Base-by-base conservation (phyloP, 2,329 filamentous ascomycete species). In the Nannizzia gypsea region DNA sequence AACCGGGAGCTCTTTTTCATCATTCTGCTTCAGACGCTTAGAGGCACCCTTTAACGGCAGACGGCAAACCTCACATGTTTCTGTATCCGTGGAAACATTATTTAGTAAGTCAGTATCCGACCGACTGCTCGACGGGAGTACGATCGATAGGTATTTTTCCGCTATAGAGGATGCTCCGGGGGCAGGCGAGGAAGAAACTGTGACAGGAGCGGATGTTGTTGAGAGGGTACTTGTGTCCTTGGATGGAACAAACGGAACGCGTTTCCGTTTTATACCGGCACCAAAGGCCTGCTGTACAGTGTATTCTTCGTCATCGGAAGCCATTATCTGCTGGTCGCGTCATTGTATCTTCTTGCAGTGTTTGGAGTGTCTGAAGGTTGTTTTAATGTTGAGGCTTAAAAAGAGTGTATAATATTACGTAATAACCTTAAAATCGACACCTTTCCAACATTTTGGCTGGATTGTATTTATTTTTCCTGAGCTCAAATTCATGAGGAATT, bases 231-330 rank as follows among this genome's bases (percentile, higher is more conserved):
- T 64, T 63, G 71, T 63, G 64, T 76, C 62, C 60, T 74, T 73
- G 20, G 81, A 78, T 20, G 79, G 76, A 13, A 87, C 80, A 67
- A 87, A 87, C 4, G 77, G 74, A 48, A 87, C 79, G 58, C 74
- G 76, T 72, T 82, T 84, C 65, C 81, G 77, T 67, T 81, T 82
- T 58, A 86, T 78, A n/a, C 83, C 83, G 11, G 82, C 80, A 48
- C 81, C 81, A 64, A 85, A 86, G 60, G 81, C 78, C 11, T 79
- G 78, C 65, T 84, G 83, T 61, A 83, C 78, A 17, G 79, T 80
- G 62, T 84, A 85, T 48, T 78, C 77, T 48, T 84, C 80, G 22
- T 82, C 79, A 67, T 71, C 64, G 46, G 65, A 60, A 60, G 72
- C 66, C 64, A 69, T 71, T 42, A 34, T 60, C 44, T 24, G 15